phyloP scores from a whole-genome alignment of 139 green algal genomes.

The Mesotaenium endlicherianum region DNA sequence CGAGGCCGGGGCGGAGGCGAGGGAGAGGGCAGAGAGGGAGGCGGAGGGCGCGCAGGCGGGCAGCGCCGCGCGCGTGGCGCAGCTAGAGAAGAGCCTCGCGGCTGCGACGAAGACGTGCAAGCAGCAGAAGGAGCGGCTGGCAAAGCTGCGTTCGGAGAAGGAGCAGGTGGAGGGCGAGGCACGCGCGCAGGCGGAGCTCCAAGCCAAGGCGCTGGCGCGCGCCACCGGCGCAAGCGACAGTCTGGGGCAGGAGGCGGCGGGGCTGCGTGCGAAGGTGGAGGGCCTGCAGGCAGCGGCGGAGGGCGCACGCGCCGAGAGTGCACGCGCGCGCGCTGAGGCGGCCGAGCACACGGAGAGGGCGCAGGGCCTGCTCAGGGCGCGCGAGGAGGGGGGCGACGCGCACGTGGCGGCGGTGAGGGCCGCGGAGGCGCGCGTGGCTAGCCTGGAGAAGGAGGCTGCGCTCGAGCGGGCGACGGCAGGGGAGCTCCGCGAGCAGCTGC shows the following conservation, averaged over 20 bases:
- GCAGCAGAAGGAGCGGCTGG: background rate
- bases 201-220: too few relatives aligned
- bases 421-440: background rate
- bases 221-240: too few relatives aligned
- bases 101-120: background rate
- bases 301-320: too few relatives aligned
- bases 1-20: background rate
- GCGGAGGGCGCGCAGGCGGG: background rate
- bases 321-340: too few relatives aligned
- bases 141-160: background rate
- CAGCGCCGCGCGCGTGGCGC: too few relatives aligned
- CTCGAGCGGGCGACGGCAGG: background rate
- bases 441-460: background rate
- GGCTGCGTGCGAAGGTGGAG: background rate
- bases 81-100: background rate
- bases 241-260: background rate
- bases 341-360: too few relatives aligned
- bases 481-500: background rate
- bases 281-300: background rate
- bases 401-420: background rate
- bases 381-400: too few relatives aligned
- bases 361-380: too few relatives aligned
- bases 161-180: background rate
- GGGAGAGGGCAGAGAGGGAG: slow-evolving; percentile 1
- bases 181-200: too few relatives aligned